These are phyloP conservation scores for Luffa aegyptiaca DNA, from an alignment of 306 rosid species.

Conservation along the genomic window DNA sequence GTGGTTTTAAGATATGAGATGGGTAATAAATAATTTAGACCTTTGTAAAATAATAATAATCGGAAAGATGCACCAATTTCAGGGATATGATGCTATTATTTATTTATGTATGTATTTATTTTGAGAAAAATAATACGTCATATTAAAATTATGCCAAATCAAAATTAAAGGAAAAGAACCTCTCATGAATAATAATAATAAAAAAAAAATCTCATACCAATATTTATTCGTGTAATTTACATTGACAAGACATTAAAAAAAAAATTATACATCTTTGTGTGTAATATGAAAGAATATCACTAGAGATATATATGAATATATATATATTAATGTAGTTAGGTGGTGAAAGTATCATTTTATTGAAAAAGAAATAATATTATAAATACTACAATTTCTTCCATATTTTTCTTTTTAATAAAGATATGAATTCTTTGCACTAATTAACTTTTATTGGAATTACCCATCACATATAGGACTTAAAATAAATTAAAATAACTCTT, in stretches of 20 bases:
- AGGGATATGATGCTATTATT: background rate
- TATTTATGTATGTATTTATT: background rate
- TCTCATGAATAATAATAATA: too few species aligned
- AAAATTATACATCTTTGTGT: background rate
- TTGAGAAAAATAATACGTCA: background rate
- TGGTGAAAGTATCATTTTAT: background rate
- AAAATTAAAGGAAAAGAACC: constrained; percentile 8
- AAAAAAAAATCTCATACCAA: background rate
- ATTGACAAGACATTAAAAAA: background rate
- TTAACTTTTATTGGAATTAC: background rate
- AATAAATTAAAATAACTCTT: background rate
- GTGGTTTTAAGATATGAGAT: background rate
- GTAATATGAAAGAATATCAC: background rate
- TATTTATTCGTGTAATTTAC: background rate
- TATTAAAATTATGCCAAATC: background rate
- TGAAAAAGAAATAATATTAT: background rate
- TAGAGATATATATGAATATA: too few species aligned
- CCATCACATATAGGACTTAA: background rate
- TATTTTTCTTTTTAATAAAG: too few species aligned
- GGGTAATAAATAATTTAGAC: background rate
- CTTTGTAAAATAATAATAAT: background rate
- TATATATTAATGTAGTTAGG: background rate
- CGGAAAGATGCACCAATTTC: background rate
- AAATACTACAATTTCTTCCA: too few species aligned
- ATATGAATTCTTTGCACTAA: too few species aligned